Conservation (phyloP, 345 rosid species). For the Rhodamnia rubescens region DNA sequence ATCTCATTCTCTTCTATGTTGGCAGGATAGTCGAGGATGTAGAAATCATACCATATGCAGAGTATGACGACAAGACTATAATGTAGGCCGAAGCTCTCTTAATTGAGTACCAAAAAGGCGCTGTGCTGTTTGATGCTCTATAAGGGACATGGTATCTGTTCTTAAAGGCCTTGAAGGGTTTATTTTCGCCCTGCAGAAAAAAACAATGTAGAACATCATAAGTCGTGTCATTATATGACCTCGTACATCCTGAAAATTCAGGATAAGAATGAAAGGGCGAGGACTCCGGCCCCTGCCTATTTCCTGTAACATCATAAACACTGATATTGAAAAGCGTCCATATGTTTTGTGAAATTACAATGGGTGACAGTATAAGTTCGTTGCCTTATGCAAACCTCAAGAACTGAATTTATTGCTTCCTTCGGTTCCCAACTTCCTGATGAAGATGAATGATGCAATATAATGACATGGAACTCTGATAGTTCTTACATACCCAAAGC, state of each 20-base stretch:
- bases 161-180: conserved; percentile 69
- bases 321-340: not conserved
- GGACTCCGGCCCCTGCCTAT: not conserved
- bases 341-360: not conserved
- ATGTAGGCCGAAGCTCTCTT: conserved; percentile 88
- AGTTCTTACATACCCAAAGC: not conserved
- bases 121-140: conserved; percentile 50
- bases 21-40: not conserved
- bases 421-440: not conserved
- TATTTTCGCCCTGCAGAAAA: conserved; percentile 61
- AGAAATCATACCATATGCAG: conserved; percentile 57
- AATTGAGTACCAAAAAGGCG: conserved; percentile 90
- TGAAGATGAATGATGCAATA: not conserved
- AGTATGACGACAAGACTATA: conserved; percentile 75
- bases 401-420: not conserved
- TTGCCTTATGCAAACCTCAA: not conserved
- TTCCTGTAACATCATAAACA: not conserved
- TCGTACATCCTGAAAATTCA: not conserved
- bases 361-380: not conserved
- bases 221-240: not conserved
- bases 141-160: conserved; percentile 69
- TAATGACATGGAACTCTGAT: not conserved
- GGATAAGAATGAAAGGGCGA: not conserved
- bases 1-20: not conserved
- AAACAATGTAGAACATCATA: not conserved